These are phyloP conservation scores for Aspergillus tanneri DNA, from an alignment of 2,329 filamentous ascomycete genomes.

Conservation along the genomic window DNA sequence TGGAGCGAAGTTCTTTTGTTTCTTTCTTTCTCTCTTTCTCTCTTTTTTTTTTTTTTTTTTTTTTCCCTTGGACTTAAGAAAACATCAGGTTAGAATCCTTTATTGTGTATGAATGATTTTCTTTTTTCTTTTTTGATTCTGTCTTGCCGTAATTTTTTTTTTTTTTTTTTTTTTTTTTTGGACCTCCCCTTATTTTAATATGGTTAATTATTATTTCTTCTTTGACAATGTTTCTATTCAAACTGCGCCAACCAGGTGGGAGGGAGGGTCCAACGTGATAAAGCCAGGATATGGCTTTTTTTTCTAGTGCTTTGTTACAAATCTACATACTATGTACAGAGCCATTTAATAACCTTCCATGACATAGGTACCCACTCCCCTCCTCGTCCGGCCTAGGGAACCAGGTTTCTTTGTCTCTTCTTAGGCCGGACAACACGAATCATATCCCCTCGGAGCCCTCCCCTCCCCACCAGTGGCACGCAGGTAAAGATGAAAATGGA, in stretches of 20 bases:
- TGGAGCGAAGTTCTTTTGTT: too few relatives aligned
- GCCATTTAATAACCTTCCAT: not conserved
- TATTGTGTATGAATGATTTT: conserved; percentile 11
- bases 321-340: conserved; percentile 20
- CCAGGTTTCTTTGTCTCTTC: conserved; percentile 8
- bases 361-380: conserved; percentile 5
- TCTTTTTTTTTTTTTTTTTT: too few relatives aligned
- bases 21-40: too few relatives aligned
- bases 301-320: conserved; percentile 23
- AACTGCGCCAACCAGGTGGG: conserved; percentile 23
- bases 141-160: conserved; percentile 17
- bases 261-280: conserved; percentile 14
- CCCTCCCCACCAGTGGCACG: not conserved
- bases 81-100: not conserved
- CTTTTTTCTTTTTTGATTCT: conserved; percentile 7
- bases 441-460: not conserved
- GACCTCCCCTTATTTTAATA: not conserved
- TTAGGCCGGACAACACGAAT: not conserved
- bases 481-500: not conserved
- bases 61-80: conserved; percentile 6
- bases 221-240: conserved; percentile 25
- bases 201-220: conserved; percentile 6
- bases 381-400: conserved; percentile 6
- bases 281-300: conserved; percentile 20
- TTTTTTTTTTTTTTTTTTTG: conserved; percentile 2